phyloP scores from a whole-genome alignment of 2,329 filamentous ascomycete species.

The Exophiala sp. region DNA sequence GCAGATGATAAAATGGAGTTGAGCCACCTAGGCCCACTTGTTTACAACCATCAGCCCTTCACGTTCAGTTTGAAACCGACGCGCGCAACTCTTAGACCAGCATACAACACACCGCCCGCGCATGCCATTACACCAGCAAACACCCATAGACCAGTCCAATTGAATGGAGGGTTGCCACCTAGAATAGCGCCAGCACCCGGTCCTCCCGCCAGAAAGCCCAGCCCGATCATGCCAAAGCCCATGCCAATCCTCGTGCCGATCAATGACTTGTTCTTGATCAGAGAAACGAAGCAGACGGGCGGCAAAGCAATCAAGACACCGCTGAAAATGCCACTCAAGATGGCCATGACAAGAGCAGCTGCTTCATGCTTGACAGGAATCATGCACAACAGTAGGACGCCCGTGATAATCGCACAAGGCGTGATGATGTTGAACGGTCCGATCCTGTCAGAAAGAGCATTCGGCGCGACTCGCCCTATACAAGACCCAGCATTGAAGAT shows the following conservation, averaged over 20 bases:
- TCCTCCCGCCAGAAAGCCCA: constrained; percentile 15
- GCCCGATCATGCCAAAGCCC: constrained; percentile 12
- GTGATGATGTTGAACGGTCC: constrained; percentile 56
- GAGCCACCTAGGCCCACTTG: no score
- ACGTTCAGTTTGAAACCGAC: constrained; percentile 7
- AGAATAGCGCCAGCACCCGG: constrained; percentile 13
- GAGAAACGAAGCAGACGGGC: constrained; percentile 38
- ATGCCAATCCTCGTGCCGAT: constrained; percentile 56
- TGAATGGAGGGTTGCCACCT: constrained; percentile 1
- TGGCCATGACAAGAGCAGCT: constrained; percentile 39
- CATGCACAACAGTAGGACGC: constrained; percentile 43
- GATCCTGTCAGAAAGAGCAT: constrained; percentile 55
- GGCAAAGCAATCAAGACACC: constrained; percentile 50
- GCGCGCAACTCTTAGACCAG: constrained; percentile 3
- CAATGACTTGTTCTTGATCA: constrained; percentile 48
- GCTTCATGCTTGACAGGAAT: constrained; percentile 38
- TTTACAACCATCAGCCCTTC: not conserved
- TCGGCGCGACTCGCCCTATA: constrained; percentile 57
- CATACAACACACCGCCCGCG: constrained; percentile 5
- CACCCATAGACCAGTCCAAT: constrained; percentile 19
- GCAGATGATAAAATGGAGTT: no score
- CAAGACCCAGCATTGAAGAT: constrained; percentile 59
- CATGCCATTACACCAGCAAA: constrained; percentile 11
- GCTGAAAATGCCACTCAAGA: constrained; percentile 50
- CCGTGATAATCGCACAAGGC: constrained; percentile 40